Evolutionary conservation across 208 protist species (phyloP), one percentile per base, ranked within the genome.

Genomic region (Acanthamoeba divionensis): DNA sequence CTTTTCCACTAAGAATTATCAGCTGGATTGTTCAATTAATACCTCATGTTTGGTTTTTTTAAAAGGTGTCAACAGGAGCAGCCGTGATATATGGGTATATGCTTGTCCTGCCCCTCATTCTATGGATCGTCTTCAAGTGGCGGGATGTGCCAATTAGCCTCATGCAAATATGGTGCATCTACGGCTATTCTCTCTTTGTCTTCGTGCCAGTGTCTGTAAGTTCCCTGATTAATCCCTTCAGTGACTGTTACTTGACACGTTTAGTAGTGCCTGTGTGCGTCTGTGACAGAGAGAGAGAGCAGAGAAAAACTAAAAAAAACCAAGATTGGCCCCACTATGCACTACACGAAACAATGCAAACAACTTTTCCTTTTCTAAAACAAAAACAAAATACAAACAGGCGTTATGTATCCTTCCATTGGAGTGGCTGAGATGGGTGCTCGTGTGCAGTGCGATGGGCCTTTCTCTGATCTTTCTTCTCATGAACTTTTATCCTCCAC

Each of bases 161-260:
- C 26, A 33, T 71, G 2, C 66, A 89, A 41, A 50, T 45, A 24
- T 24, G 67, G 21, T 89, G 83, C 66, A 89, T 89, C n/a, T 89
- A 89, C 24, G 83, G 83, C 60, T 89, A 89, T 38, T 67, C 83
- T 31, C 31, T 89, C 33, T 89, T 89, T 38, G 33, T 89, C 66
- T 89, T 41, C 47, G 26, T 89, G 3, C 83, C 83, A 18, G 83
- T 75, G 21, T 54, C 83, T 2, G 83, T 89, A 89, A 29, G 26
- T 88, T 8, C 3, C 12, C 63, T 36, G 18, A 31, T 8, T 38
- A 31, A 7, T n/a, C 29, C n/a, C 12, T 38, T 36, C 29, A 8
- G 5, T 18, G n/a, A 8, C 5, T 41, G 69, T 79, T 4, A 79
- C 21, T n/a, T 26, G 8, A 79, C 31, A 24, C 29, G 50, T 6